Conservation (phyloP, 2,329 filamentous ascomycete species). For the Colletotrichum sp. region DNA sequence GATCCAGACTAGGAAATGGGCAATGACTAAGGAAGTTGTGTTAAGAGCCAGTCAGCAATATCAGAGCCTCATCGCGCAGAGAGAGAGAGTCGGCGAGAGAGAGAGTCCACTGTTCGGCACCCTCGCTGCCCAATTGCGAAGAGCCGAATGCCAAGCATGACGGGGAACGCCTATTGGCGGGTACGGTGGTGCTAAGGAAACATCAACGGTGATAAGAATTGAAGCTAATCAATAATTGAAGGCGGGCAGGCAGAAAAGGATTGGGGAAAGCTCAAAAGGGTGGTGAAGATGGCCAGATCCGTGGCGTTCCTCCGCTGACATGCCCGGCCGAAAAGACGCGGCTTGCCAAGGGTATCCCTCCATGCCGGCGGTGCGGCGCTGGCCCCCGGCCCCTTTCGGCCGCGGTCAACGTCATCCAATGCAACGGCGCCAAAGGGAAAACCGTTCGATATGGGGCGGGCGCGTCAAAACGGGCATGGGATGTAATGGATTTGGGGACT, state of each 20-base stretch:
- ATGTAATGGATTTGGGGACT: neutral
- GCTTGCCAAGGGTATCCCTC: conserved; percentile 5
- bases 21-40: neutral
- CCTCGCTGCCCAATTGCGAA: neutral
- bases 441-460: neutral
- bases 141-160: neutral
- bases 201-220: conserved; percentile 1
- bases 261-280: neutral
- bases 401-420: conserved; percentile 9
- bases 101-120: neutral
- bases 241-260: neutral
- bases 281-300: neutral
- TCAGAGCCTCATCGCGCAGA: neutral
- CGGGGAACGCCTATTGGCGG: neutral
- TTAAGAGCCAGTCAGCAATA: neutral
- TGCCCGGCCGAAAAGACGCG: neutral
- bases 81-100: neutral
- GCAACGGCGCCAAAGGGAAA: neutral
- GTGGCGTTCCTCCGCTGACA: neutral
- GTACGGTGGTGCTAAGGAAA: neutral
- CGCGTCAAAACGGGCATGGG: neutral
- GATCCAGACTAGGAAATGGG: neutral
- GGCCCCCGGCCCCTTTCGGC: neutral
- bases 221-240: neutral
- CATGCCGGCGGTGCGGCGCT: neutral